These are phyloP conservation scores for Thermochaetoides thermophila DNA, from an alignment of 495 filamentous ascomycete genomes.

Conservation along the genomic window DNA sequence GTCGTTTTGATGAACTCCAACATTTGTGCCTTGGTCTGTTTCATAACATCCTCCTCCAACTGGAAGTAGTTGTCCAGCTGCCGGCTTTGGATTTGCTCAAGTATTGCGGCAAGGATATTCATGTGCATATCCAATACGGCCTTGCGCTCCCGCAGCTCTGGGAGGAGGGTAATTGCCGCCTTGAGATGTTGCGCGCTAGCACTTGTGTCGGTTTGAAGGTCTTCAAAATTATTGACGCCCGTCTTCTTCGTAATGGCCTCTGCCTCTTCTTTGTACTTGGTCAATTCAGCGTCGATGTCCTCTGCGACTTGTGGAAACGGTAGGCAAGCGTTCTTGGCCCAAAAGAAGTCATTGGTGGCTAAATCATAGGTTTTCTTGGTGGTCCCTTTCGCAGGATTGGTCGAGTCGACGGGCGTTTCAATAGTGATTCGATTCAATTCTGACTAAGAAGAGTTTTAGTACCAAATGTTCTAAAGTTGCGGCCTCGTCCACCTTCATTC, in stretches of 20 bases:
- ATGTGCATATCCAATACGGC: constrained; percentile 94
- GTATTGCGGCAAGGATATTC: constrained; percentile 40
- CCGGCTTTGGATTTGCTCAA: constrained; percentile 39
- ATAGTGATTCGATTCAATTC: constrained; percentile 87
- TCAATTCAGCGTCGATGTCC: constrained; percentile 69
- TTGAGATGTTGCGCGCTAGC: constrained; percentile 89
- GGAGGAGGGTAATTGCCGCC: constrained; percentile 81
- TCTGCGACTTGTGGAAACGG: constrained; percentile 96
- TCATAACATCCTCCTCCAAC: constrained; percentile 84
- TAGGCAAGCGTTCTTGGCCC: constrained; percentile 80
- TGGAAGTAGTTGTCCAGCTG: constrained; percentile 95
- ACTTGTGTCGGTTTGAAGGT: constrained; percentile 77
- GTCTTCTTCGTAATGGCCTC: constrained; percentile 91
- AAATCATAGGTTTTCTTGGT: constrained; percentile 83
- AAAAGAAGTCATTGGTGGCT: constrained; percentile 89
- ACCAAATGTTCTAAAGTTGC: not conserved
- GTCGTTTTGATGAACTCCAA: constrained; percentile 71
- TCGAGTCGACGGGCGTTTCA: constrained; percentile 63
- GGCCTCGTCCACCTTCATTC: not conserved
- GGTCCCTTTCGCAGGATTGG: constrained; percentile 50
- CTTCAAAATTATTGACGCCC: constrained; percentile 82
- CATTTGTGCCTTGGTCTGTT: constrained; percentile 81
- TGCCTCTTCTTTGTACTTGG: constrained; percentile 89
- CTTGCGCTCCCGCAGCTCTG: constrained; percentile 86
- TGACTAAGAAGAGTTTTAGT: constrained; percentile 6